These are phyloP conservation scores for Clarireedia homoeocarpa DNA, from an alignment of 2,329 filamentous ascomycete species.

Conservation along the genomic window DNA sequence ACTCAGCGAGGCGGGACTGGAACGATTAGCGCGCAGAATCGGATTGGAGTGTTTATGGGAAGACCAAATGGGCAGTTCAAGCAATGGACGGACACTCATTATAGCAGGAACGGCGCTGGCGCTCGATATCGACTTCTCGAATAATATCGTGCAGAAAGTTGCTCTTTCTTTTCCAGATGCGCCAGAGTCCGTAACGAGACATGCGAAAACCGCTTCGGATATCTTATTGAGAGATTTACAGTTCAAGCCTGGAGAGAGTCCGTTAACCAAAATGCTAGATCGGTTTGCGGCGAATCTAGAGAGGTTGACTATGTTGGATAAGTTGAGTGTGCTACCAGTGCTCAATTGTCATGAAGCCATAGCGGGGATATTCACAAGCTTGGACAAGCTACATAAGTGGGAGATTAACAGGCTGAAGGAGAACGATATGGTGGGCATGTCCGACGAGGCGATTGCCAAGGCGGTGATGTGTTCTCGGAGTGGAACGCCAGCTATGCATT, in stretches of 20 bases:
- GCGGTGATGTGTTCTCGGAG: conserved; percentile 55
- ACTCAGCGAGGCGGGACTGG: conserved; percentile 68
- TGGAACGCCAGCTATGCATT: conserved; percentile 65
- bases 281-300: conserved; percentile 66
- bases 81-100: conserved; percentile 47
- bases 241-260: conserved; percentile 48
- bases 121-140: conserved; percentile 53
- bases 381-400: conserved; percentile 62
- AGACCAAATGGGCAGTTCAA: conserved; percentile 38
- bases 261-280: conserved; percentile 63
- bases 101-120: conserved; percentile 55
- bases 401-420: conserved; percentile 53
- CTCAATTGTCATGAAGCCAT: conserved; percentile 74
- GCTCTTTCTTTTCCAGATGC: conserved; percentile 56
- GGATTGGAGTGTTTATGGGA: conserved; percentile 61
- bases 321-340: conserved; percentile 58
- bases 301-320: conserved; percentile 60
- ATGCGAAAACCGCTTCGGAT: conserved; percentile 52
- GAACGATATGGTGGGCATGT: conserved; percentile 36
- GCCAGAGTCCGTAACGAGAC: conserved; percentile 48
- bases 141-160: conserved; percentile 55
- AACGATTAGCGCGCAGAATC: conserved; percentile 58
- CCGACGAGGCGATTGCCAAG: conserved; percentile 33
- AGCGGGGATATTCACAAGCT: conserved; percentile 62
- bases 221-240: conserved; percentile 60